Evolutionary conservation across 345 rosid species (phyloP), one percentile per base, ranked within the genome.

Genomic region (Salix viminalis): DNA sequence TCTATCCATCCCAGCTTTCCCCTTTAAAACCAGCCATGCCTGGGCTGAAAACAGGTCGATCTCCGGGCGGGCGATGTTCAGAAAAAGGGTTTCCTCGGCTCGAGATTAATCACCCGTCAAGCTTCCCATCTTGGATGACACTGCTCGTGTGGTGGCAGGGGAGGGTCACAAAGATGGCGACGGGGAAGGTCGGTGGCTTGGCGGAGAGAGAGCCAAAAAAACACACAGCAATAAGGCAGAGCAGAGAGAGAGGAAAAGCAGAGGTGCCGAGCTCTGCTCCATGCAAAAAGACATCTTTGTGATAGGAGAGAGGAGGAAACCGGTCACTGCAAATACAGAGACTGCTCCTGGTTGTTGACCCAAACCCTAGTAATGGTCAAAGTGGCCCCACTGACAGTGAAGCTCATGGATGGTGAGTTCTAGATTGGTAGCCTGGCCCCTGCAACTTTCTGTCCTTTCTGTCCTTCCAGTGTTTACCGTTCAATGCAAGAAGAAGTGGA

Each of bases 351-450:
- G 67, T 61, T 83, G 84, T 76, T 76, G 83, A 74, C 84, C 77
- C 69, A 41, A 30, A n/a, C 64, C 52, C 65, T 3, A 72, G 69
- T 67, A 73, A 73, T 48, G 44, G 69, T 56, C 14, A 69, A 76
- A 2, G 67, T 15, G 61, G 61, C 73, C 82, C 19, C 75, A 1
- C 5, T 76, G 84, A 73, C 5, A 28, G 82, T 71, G 80, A 77
- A 52, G 66, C 77, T 73, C 82, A 5, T 60, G 19, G 86, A 85
- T 21, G 65, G 71, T 18, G 88, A 85, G 83, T 18, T 58, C 30
- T 24, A 24, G 15, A 61, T 42, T 2, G 12, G 30, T 37, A 58
- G 23, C 24, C 26, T 34, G n/a, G n/a, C 23, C 21, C 37, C 52
- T 48, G 58, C 19, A 24, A 19, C 37, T 2, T 19, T 52, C 3